Evolutionary conservation across 75 land plant species (phyloP), one percentile per base, ranked within the genome.

Genomic region (Azolla pinnata): DNA sequence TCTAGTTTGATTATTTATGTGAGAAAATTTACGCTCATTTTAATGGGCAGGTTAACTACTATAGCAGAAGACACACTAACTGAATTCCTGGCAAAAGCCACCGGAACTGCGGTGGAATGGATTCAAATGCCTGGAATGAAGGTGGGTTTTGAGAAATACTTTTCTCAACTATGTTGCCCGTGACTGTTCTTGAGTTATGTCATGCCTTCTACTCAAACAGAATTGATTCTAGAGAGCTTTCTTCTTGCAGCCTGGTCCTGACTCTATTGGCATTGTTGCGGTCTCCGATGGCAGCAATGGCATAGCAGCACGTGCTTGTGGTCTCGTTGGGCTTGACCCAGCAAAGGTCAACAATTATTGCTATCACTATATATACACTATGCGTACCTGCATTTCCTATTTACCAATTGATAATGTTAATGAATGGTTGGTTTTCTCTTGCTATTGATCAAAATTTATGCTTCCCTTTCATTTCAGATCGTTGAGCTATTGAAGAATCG

Each of bases 41-140:
- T n/a, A n/a, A n/a, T n/a, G n/a, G 29, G 66, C 65, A 68, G 71
- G 44, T 66, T 76, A 61, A 23, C 68, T 44, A 50, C 70, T 40
- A 67, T 76, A 61, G 79, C 79, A 62, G 79, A 76, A 53, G 78
- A 74, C 31, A 67, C 71, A 40, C 30, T 76, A 24, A 55, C 69
- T 33, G 76, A 73, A 31, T 76, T 76, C 50, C 60, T 76, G 12
- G 60, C 71, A 25, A 76, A 76, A 57, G 79, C 79, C 59, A 76
- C 77, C n/a, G 79, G 79, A 34, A 76, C 79, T 67, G 79, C 70
- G 56, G 48, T 76, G 34, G 79, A 76, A 47, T 76, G 79, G 79
- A 73, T 76, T 52, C 79, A 76, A 71, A 67, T 76, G 59, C 79
- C 79, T 61, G 79, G 79, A 62, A 76, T 76, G 79, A 76, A 76